Evolutionary conservation across 306 rosid genomes (phyloP), one percentile per base, ranked within the genome.

Genomic region (Dalbergia oliveri): DNA sequence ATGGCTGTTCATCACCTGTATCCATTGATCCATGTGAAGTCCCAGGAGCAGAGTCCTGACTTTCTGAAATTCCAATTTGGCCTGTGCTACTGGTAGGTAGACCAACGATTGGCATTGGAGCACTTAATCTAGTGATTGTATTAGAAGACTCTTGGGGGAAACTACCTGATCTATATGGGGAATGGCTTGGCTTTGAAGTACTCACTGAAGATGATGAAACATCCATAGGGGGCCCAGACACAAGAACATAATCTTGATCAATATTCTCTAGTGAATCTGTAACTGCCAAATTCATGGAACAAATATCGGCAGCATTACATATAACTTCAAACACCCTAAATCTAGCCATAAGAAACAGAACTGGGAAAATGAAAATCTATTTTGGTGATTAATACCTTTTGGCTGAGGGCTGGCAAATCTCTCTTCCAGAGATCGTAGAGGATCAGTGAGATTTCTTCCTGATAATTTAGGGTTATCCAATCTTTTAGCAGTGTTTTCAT

Each of bases 161-260:
- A 83, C 91, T 83, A 81, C 88, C 91, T 76, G 91, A 79, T 83
- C 77, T 87, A 83, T 66, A 69, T 71, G 75, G 77, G 77, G 87
- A 91, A 87, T 76, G 92, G 84, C 90, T 80, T 21, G 84, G 93
- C 85, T 84, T 91, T 71, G 90, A 82, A 75, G 87, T 81, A 86
- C 85, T 78, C 72, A 89, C 88, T 3, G 90, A 91, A 81, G 94
- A 76, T 61, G 92, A 89, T 18, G 97, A 82, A 79, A 79, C 83
- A 66, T 96, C 98, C 75, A 90, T 76, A 37, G 97, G 90, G 69
- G 92, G 90, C 10, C 97, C 99, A 76, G 93, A 88, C 66, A 96
- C 99, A 59, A 96, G 88, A 81, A 96, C 98, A 87, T 96, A 96
- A 82, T 96, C 99, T 90, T 93, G 99, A 87, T 91, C 99, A 69